Evolutionary conservation across 768 basidiomycete genomes (phyloP).

Genomic region (Leccinum ochraceum): DNA sequence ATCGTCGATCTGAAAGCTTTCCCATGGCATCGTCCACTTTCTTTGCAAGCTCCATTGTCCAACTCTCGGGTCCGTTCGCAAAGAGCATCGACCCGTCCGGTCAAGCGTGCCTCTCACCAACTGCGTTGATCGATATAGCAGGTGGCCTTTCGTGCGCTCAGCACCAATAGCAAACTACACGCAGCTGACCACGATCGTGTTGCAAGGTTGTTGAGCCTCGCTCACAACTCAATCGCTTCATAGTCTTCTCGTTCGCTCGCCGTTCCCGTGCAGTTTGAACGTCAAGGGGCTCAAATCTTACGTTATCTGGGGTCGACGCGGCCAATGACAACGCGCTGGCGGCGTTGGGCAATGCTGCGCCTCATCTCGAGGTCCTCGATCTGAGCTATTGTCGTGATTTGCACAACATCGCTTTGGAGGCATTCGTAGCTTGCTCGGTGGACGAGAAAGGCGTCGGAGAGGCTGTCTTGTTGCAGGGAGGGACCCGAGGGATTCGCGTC

Average conservation of each 20-base stretch:
- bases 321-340: constrained; percentile 61
- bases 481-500: too few species aligned
- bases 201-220: constrained; percentile 70
- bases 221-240: constrained; percentile 70
- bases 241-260: constrained; percentile 66
- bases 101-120: too few species aligned
- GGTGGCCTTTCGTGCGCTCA: constrained; percentile 49
- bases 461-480: too few species aligned
- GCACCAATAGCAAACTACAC: constrained; percentile 44
- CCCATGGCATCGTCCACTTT: too few species aligned
- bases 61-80: constrained; percentile 58
- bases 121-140: constrained; percentile 48
- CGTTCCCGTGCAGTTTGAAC: constrained; percentile 54
- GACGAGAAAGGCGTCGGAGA: too few species aligned
- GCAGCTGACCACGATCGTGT: constrained; percentile 67
- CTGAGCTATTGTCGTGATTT: constrained; percentile 57
- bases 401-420: too few species aligned
- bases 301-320: constrained; percentile 65
- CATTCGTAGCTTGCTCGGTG: too few species aligned
- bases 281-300: constrained; percentile 66
- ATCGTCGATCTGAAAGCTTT: too few species aligned
- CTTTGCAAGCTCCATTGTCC: constrained; percentile 48
- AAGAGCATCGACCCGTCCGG: too few species aligned
- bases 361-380: constrained; percentile 77
- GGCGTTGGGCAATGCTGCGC: constrained; percentile 64